Evolutionary conservation across 768 basidiomycete species (phyloP).

Genomic region (Phlebiopsis gigantea): DNA sequence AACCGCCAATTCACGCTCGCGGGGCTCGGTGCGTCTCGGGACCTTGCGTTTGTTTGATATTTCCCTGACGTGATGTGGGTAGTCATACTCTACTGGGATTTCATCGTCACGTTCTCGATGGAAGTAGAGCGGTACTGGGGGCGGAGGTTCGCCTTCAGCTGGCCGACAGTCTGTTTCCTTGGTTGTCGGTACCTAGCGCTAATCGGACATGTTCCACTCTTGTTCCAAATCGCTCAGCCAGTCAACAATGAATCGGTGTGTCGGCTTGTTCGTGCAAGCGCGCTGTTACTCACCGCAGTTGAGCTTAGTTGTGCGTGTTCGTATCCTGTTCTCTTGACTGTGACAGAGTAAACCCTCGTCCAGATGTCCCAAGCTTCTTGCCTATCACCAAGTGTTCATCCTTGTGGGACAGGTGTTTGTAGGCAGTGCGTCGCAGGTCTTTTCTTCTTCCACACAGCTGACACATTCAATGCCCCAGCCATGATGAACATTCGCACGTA

Average conservation of each 20-base stretch:
- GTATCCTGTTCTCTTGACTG: background rate
- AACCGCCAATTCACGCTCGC: background rate
- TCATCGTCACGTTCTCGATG: background rate
- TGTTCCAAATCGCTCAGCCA: background rate
- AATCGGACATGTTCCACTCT: background rate
- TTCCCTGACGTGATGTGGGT: no score
- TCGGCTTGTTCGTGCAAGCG: background rate
- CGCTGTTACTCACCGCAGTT: background rate
- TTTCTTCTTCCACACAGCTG: background rate
- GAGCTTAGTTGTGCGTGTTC: background rate
- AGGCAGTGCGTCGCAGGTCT: no score
- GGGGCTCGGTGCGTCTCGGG: background rate
- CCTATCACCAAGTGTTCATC: background rate
- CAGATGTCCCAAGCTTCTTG: background rate
- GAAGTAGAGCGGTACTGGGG: background rate
- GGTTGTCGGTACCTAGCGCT: background rate
- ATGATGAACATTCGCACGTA: conserved; percentile 6
- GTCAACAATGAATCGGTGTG: background rate
- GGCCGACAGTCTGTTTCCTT: background rate
- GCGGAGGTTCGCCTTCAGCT: background rate
- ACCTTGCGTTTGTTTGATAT: background rate
- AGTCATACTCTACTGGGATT: background rate
- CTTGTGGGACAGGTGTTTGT: background rate
- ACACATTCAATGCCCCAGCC: background rate
- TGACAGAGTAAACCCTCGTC: background rate